These are phyloP conservation scores for Sarocladium oryzae DNA, from an alignment of 2,329 filamentous ascomycete species.

Conservation along the genomic window DNA sequence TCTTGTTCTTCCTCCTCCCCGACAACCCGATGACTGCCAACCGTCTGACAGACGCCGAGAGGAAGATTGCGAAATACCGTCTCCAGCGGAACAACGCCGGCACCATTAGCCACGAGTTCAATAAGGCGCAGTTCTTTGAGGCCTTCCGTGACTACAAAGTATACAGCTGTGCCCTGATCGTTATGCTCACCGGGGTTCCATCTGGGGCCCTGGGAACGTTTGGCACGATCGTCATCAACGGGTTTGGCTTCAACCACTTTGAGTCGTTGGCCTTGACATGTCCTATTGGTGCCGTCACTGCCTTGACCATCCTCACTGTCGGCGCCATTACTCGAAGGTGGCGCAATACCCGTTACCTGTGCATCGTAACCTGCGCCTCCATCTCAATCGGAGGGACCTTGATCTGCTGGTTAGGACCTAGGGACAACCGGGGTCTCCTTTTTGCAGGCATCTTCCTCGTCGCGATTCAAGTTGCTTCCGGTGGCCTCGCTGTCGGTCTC, in stretches of 20 bases:
- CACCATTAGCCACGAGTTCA: conserved; percentile 22
- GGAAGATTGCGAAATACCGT: conserved; percentile 39
- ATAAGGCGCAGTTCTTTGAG: conserved; percentile 39
- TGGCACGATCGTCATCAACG: conserved; percentile 22
- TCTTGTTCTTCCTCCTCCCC: conserved; percentile 13
- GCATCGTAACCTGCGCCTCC: neutral
- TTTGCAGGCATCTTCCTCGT: conserved; percentile 10
- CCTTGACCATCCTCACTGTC: conserved; percentile 29
- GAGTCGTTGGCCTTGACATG: conserved; percentile 43
- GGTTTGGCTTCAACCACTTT: conserved; percentile 23
- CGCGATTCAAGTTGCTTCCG: conserved; percentile 7
- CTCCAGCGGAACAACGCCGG: conserved; percentile 24
- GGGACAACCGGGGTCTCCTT: conserved; percentile 3
- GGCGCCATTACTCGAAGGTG: conserved; percentile 39
- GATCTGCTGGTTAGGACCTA: conserved; percentile 9
- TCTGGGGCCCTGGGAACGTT: conserved; percentile 36
- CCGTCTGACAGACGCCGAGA: conserved; percentile 10
- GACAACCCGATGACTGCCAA: conserved; percentile 13
- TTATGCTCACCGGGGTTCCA: conserved; percentile 32
- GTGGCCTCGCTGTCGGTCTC: conserved; percentile 8
- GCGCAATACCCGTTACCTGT: conserved; percentile 30
- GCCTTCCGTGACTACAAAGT: too few relatives aligned
- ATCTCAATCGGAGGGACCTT: conserved; percentile 3
- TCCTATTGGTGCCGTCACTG: conserved; percentile 36
- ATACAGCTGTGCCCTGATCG: conserved; percentile 42